Conservation (phyloP, 176 grass and related monocot genomes). For the Bothriochloa decipiens region DNA sequence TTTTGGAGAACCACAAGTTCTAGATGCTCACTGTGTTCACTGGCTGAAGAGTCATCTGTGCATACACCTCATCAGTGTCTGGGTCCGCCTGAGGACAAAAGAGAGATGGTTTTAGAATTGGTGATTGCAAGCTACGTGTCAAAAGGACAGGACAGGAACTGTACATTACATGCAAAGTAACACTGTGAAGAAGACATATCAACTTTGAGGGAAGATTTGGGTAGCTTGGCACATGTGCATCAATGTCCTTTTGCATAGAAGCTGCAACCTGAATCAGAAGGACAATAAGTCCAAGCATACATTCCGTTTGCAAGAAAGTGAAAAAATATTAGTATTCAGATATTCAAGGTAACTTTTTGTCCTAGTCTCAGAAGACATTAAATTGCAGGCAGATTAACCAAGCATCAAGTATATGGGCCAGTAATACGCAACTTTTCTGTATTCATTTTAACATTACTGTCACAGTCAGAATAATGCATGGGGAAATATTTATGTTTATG, state of each 20-base stretch:
- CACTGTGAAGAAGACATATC: constrained; percentile 97
- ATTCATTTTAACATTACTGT: neutral
- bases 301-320: neutral
- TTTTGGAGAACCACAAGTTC: constrained; percentile 26
- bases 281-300: constrained; percentile 37
- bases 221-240: constrained; percentile 89
- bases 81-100: constrained; percentile 76
- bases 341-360: neutral
- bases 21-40: constrained; percentile 79
- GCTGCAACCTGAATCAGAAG: constrained; percentile 84
- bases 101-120: constrained; percentile 10
- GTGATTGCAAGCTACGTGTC: neutral
- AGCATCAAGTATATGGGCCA: neutral
- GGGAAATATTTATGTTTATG: neutral
- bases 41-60: constrained; percentile 99
- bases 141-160: constrained; percentile 9
- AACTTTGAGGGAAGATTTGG: constrained; percentile 92
- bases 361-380: neutral
- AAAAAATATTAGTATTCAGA: neutral
- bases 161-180: constrained; percentile 85
- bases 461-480: neutral
- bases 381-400: neutral
- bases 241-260: constrained; percentile 99
- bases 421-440: neutral
- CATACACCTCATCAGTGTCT: constrained; percentile 97